A percentile compares a stretch with the other conserved stretches of the same genome.
These are phyloP conservation scores for Gardenia jasminoides DNA, from an alignment of 257 asterid species.

Conservation along the genomic window DNA sequence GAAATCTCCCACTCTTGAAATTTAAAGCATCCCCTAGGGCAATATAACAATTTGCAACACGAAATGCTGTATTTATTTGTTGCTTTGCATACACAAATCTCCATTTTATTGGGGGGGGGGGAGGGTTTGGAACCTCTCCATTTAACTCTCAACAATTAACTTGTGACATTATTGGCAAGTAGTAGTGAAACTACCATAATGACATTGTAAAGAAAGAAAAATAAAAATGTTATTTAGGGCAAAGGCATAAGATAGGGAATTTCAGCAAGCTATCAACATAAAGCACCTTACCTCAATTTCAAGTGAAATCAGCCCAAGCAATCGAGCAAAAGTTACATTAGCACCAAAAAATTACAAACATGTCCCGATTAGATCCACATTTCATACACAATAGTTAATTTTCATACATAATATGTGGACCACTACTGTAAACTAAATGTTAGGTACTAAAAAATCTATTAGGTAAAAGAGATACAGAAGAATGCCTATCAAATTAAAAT, in stretches of 20 bases:
- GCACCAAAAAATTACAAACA: neutral
- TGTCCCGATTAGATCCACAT: neutral
- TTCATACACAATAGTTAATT: too few species aligned
- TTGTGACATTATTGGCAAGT: neutral
- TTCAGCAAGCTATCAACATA: neutral
- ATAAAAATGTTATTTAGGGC: neutral
- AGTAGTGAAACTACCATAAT: neutral
- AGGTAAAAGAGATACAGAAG: too few species aligned
- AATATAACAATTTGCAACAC: slow-evolving; percentile 76
- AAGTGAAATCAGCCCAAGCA: neutral
- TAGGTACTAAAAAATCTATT: neutral
- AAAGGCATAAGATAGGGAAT: neutral
- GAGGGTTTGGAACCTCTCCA: too few species aligned
- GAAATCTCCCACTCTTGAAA: slow-evolving; percentile 63
- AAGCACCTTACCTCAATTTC: neutral
- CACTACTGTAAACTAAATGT: neutral
- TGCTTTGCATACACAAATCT: too few species aligned
- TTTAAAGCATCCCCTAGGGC: slow-evolving; percentile 71
- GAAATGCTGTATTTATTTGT: too few species aligned
- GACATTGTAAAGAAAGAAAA: neutral
- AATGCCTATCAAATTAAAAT: too few species aligned
- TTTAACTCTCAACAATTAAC: slow-evolving; percentile 10
- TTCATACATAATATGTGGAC: neutral
- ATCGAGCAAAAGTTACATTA: too few species aligned
- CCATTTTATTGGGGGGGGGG: too few species aligned